phyloP scores from a whole-genome alignment of 352 stramenopile genomes.

The Phytophthora vignae region DNA sequence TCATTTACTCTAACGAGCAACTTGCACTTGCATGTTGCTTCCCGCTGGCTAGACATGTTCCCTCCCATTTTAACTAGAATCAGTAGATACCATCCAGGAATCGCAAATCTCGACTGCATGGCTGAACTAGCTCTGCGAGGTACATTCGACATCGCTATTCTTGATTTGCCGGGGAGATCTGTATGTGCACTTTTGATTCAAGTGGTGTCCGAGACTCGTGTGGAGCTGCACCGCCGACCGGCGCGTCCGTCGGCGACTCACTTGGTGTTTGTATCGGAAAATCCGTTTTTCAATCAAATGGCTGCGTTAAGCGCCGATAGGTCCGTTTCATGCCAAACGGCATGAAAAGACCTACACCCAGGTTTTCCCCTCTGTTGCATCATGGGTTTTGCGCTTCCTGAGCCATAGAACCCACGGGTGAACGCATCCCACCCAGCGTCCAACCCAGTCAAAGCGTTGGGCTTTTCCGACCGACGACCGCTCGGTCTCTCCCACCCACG shows the following conservation, averaged over 20 bases:
- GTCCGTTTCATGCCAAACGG: slow-evolving; percentile 15
- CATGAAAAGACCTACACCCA: neutral
- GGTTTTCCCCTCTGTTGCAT: slow-evolving; percentile 8
- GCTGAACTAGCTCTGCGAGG: no score
- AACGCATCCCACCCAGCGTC: neutral
- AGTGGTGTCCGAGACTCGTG: slow-evolving; percentile 9
- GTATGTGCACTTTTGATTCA: slow-evolving; percentile 41
- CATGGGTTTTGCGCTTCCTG: neutral
- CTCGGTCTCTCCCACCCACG: slow-evolving; percentile 20
- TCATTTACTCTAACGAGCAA: no score
- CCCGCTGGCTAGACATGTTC: no score
- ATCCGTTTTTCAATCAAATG: slow-evolving; percentile 45
- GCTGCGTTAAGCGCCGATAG: neutral
- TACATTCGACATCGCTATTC: no score
- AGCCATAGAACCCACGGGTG: neutral
- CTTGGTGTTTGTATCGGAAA: slow-evolving; percentile 36
- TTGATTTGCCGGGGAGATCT: no score
- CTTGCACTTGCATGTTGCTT: no score
- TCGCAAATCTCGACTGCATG: no score
- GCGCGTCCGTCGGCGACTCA: slow-evolving; percentile 6
- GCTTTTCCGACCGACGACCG: slow-evolving; percentile 18
- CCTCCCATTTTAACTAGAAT: no score
- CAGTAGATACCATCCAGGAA: no score
- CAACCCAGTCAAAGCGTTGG: neutral
- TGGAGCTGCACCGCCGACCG: slow-evolving; percentile 2